These are phyloP conservation scores for Leccinum aurantiacum DNA, from an alignment of 768 basidiomycete species.

Conservation along the genomic window DNA sequence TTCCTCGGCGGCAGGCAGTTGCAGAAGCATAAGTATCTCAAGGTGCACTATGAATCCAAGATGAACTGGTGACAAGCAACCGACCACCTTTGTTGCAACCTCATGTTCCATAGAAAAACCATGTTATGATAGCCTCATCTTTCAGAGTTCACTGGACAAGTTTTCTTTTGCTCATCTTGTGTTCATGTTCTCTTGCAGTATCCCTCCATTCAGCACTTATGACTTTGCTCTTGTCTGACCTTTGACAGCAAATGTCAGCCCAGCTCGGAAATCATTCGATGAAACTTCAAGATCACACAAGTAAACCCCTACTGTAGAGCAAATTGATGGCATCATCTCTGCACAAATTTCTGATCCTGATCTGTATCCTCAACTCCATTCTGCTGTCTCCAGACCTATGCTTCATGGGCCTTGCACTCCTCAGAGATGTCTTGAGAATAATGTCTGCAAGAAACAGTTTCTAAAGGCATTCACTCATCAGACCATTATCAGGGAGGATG, in stretches of 20 bases:
- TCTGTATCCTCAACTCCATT: background rate
- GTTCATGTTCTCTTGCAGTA: background rate
- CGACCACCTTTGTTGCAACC: background rate
- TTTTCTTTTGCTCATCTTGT: background rate
- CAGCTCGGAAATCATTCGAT: background rate
- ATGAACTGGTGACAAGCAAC: too few relatives aligned
- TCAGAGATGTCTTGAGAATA: background rate
- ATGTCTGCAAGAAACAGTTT: background rate
- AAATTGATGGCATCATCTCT: slow-evolving; percentile 3
- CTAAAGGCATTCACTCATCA: background rate
- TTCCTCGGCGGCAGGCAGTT: background rate
- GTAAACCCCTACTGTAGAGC: too few relatives aligned
- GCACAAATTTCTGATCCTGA: background rate
- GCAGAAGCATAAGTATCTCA: background rate
- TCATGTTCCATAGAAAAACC: background rate
- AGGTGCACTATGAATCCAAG: too few relatives aligned
- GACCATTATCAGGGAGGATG: background rate
- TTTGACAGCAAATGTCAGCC: background rate
- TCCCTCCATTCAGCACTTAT: background rate
- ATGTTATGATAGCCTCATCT: background rate
- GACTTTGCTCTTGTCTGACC: background rate
- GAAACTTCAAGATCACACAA: too few relatives aligned
- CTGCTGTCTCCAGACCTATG: slow-evolving; percentile 22
- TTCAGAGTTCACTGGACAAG: background rate
- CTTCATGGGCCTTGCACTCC: background rate